Conservation (phyloP, 306 rosid species). For the cucumber (Cucumis sativus) region Cucumber_9930_V3 NC_026659.2:24242501-24243000, state of each 20-base stretch:
- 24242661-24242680: neutral
- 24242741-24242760: slow-evolving; percentile 97
- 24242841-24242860: slow-evolving; percentile 92
- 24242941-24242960: neutral
- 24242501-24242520: slow-evolving; percentile 77
- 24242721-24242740: slow-evolving; percentile 88
- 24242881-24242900: neutral
- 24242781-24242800: slow-evolving; percentile 79
- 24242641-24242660: neutral
- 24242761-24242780: slow-evolving; percentile 56
- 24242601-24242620: slow-evolving; percentile 1
- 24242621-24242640: neutral
- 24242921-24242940: neutral
- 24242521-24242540: slow-evolving; percentile 98
- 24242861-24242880: slow-evolving; percentile 59
- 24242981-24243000: neutral
- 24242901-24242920: neutral
- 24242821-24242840: slow-evolving; percentile 89
- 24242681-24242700: slow-evolving; percentile 1
- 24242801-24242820: slow-evolving; percentile 95
- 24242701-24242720: slow-evolving; percentile 73
- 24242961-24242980: neutral
- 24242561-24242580: slow-evolving; percentile 84
- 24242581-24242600: slow-evolving; percentile 66
- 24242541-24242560: slow-evolving; percentile 97